Evolutionary conservation across 352 stramenopile species (phyloP).

Genomic region (Phytophthora sojae): DNA sequence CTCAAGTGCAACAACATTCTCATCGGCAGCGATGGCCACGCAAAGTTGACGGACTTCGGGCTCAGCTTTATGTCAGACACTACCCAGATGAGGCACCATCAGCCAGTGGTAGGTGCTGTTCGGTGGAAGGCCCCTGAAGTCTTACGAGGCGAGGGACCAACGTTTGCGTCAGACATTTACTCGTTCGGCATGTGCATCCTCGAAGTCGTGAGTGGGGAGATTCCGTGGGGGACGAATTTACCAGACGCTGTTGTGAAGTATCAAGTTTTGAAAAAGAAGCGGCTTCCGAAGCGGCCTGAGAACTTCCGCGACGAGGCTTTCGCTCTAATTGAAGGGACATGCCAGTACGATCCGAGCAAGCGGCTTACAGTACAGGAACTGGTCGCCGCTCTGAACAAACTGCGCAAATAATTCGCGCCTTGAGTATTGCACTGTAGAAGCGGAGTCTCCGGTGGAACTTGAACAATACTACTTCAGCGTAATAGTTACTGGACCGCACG

Average conservation of each 20-base stretch:
- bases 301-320: not conserved
- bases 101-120: not conserved
- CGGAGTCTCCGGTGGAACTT: too few species aligned
- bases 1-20: slow-evolving; percentile 12
- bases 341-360: not conserved
- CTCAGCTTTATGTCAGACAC: not conserved
- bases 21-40: slow-evolving; percentile 1
- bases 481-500: too few species aligned
- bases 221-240: not conserved
- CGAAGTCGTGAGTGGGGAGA: not conserved
- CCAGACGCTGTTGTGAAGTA: not conserved
- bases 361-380: not conserved
- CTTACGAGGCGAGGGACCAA: not conserved
- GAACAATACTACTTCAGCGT: too few species aligned
- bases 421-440: not conserved
- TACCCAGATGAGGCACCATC: not conserved
- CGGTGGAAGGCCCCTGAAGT: not conserved
- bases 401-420: not conserved
- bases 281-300: not conserved
- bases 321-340: not conserved
- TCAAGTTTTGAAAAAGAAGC: not conserved
- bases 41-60: not conserved
- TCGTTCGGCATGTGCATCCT: slow-evolving; percentile 1
- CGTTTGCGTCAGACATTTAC: not conserved
- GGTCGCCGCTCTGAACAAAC: not conserved